A percentile compares a stretch with the other conserved stretches of the same genome.
These are phyloP conservation scores for Protomyces inundatus DNA, from an alignment of 1,139 yeast genomes.

Conservation along the genomic window DNA sequence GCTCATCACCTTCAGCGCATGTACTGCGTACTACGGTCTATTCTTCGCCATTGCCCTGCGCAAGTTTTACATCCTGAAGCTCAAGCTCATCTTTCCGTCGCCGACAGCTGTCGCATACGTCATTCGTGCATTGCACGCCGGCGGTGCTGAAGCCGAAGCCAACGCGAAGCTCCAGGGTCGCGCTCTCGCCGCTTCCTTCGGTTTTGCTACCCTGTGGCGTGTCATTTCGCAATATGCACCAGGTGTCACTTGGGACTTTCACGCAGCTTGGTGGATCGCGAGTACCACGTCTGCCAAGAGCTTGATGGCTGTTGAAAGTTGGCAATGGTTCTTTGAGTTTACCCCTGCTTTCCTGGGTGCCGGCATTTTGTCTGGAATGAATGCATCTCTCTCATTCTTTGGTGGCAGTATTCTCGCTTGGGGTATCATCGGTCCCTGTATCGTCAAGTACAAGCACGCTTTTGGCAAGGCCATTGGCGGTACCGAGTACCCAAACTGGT, in stretches of 20 bases:
- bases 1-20: conserved; percentile 25
- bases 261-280: conserved; percentile 27
- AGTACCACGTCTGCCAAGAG: conserved; percentile 2
- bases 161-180: conserved; percentile 19
- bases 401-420: conserved; percentile 27
- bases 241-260: conserved; percentile 26
- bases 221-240: conserved; percentile 24
- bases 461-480: conserved; percentile 11
- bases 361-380: conserved; percentile 26
- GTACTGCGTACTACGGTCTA: conserved; percentile 27
- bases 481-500: conserved; percentile 3
- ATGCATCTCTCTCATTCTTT: conserved; percentile 27
- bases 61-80: conserved; percentile 26
- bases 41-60: conserved; percentile 27
- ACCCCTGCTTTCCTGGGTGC: conserved; percentile 28
- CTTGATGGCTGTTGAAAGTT: conserved; percentile 14
- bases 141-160: conserved; percentile 18
- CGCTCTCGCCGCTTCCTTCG: conserved; percentile 17
- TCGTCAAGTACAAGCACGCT: conserved; percentile 6
- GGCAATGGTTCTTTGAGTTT: conserved; percentile 24
- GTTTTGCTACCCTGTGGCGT: conserved; percentile 16
- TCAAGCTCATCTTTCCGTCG: conserved; percentile 26
- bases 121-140: conserved; percentile 26
- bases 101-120: conserved; percentile 27
- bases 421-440: conserved; percentile 26